phyloP scores from a whole-genome alignment of 2,329 filamentous ascomycete genomes.

The Xylogone sp. region DNA sequence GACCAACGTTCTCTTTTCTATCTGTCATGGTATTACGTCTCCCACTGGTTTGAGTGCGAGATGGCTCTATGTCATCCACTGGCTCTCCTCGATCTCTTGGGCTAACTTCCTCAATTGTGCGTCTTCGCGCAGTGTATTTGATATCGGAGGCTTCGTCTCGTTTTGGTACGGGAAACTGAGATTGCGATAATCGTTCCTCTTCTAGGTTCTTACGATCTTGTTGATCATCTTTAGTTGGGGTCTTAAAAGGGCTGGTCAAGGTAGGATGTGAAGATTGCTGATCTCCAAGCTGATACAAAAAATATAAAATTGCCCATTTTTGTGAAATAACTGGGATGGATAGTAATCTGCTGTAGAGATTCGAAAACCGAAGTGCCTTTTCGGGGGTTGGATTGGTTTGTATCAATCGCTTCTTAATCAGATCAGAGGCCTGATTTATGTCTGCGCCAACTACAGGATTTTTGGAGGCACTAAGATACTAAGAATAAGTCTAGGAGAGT shows the following conservation, averaged over 20 bases:
- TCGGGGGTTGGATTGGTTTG: constrained; percentile 69
- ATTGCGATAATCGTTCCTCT: constrained; percentile 12
- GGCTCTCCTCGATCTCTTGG: constrained; percentile 28
- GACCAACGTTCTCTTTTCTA: constrained; percentile 21
- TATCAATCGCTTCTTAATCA: constrained; percentile 86
- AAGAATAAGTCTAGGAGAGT: background rate
- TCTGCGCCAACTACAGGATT: constrained; percentile 34
- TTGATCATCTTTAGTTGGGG: constrained; percentile 19
- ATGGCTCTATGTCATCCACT: background rate
- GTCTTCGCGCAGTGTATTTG: constrained; percentile 45
- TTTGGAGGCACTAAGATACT: constrained; percentile 13
- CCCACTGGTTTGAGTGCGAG: constrained; percentile 18
- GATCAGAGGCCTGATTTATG: constrained; percentile 86
- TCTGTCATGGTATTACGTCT: constrained; percentile 15
- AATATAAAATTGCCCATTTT: constrained; percentile 95
- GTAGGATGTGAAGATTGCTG: constrained; percentile 29
- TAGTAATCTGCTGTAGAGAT: constrained; percentile 83
- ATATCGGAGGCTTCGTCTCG: constrained; percentile 37
- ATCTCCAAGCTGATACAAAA: constrained; percentile 80
- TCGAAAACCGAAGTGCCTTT: constrained; percentile 80
- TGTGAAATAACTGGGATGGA: constrained; percentile 89
- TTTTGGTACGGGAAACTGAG: constrained; percentile 32
- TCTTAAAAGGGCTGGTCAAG: constrained; percentile 28
- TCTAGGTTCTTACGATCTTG: constrained; percentile 13
- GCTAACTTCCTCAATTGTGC: constrained; percentile 26